Evolutionary conservation across 2,329 filamentous ascomycete species (phyloP), one percentile per base, ranked within the genome.

Genomic region (Ophiostoma sp.): DNA sequence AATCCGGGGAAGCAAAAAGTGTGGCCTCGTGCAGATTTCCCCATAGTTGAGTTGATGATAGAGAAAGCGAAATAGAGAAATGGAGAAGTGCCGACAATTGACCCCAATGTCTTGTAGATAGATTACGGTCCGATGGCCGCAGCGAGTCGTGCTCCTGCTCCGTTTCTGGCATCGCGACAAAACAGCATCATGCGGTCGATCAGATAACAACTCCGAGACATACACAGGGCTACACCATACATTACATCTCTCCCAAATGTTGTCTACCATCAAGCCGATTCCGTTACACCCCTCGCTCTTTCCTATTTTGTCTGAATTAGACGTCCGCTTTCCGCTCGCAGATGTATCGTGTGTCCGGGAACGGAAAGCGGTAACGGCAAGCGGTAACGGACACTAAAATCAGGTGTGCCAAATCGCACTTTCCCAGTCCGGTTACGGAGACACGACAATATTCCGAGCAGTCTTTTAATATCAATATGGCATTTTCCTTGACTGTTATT

Each of bases 311-410:
- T 55, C 61, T 19, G 0, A 15, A 33, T 33, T 15, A 45, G 61
- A 28, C 11, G 48, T 22, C 45, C 64, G 39, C 28, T 55, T 69
- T 55, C 66, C 66, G 66, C 48, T 50, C 19, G 19, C 12, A 36
- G 31, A 19, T 7, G 12, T 42, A 25, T 25, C 31, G 15, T n/a
- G 9, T 36, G 22, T 57, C 68, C 68, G 68, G 68, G 33, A 70
- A 70, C 68, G 68, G 68, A 39, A 70, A 57, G 68, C 68, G 68
- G 68, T 70, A 57, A 39, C 50, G 50, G 68, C 63, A 42, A 64
- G 61, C 36, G 61, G 61, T 28, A 66, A 17, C 61, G 61, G 61
- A 66, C 42, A 45, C 64, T 50, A 68, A 12, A 19, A 12, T 1
- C 25, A 69, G 64, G 25, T 28, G n/a, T 33, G 36, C 36, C 39